These are phyloP conservation scores for Pyrenophora graminea DNA, from an alignment of 2,329 filamentous ascomycete species.

Conservation along the genomic window DNA sequence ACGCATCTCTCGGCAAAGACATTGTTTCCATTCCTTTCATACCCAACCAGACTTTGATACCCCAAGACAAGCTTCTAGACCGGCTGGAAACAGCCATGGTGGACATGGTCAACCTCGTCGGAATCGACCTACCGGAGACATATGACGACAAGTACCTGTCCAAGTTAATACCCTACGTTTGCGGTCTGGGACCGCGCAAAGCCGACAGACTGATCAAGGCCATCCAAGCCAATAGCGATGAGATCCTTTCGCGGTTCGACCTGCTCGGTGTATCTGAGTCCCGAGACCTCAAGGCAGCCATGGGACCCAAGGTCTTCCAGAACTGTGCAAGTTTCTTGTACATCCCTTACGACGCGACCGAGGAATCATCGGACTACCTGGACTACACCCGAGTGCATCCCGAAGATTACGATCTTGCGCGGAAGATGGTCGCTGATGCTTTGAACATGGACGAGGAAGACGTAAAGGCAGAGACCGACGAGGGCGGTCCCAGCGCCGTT, in stretches of 20 bases:
- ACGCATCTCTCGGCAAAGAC: conserved; percentile 88
- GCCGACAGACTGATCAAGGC: conserved; percentile 83
- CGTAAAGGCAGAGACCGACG: conserved; percentile 89
- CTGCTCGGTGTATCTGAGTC: conserved; percentile 82
- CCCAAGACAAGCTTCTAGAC: conserved; percentile 83
- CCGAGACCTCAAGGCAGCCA: conserved; percentile 49
- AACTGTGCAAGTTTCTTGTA: conserved; percentile 96
- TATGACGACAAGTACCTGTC: conserved; percentile 79
- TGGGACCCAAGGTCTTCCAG: conserved; percentile 89
- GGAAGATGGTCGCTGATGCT: conserved; percentile 98
- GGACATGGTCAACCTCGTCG: conserved; percentile 96
- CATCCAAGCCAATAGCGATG: conserved; percentile 87
- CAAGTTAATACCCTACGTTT: conserved; percentile 86
- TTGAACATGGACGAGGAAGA: conserved; percentile 97
- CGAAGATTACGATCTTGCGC: conserved; percentile 95
- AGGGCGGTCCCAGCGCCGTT: conserved; percentile 86
- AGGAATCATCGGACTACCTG: conserved; percentile 82
- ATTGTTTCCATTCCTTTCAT: conserved; percentile 87
- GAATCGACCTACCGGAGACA: conserved; percentile 93
- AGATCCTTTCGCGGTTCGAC: conserved; percentile 81
- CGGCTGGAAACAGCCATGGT: conserved; percentile 95
- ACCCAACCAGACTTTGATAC: conserved; percentile 83
- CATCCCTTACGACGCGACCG: conserved; percentile 83
- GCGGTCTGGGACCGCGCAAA: conserved; percentile 89
- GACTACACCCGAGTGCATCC: conserved; percentile 97